Percentiles rank a stretch among this genome's conserved stretches.
phyloP scores from a whole-genome alignment of 2,329 filamentous ascomycete genomes.

The Trichoderma sp. region DNA sequence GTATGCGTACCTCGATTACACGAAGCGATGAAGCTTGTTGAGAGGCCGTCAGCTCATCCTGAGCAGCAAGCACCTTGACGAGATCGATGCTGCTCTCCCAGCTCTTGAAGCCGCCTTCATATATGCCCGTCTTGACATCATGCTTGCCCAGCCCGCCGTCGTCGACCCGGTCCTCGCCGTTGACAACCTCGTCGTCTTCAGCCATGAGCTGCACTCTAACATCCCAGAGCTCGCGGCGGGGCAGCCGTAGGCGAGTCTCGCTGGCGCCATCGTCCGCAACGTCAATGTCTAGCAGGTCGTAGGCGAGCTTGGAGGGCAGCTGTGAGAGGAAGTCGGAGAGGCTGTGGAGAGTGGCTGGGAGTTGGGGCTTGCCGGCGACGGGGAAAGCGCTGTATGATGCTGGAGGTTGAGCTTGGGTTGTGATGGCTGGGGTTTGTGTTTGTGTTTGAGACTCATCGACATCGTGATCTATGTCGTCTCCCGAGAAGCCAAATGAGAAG shows the following conservation, averaged over 20 bases:
- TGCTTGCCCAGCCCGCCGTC: constrained; percentile 59
- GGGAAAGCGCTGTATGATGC: constrained; percentile 53
- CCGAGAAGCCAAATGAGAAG: constrained; percentile 61
- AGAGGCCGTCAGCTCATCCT: constrained; percentile 37
- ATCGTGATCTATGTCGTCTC: constrained; percentile 59
- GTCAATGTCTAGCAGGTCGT: constrained; percentile 58
- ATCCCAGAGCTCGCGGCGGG: constrained; percentile 77
- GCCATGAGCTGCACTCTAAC: constrained; percentile 80
- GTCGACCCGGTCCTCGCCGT: constrained; percentile 34
- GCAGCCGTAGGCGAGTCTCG: constrained; percentile 51
- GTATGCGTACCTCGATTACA: constrained; percentile 50
- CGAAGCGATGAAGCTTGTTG: constrained; percentile 37
- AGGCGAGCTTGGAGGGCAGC: constrained; percentile 74
- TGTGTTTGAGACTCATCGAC: constrained; percentile 37
- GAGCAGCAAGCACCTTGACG: constrained; percentile 61
- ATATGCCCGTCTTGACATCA: constrained; percentile 77
- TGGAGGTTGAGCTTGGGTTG: constrained; percentile 24
- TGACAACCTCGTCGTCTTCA: constrained; percentile 50
- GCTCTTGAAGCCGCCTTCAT: constrained; percentile 86
- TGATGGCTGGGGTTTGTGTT: constrained; percentile 19
- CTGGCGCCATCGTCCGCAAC: constrained; percentile 48
- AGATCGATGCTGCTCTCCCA: constrained; percentile 85
- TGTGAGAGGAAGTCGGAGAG: constrained; percentile 51
- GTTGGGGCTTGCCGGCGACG: constrained; percentile 58
- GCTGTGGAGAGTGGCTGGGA: constrained; percentile 53